phyloP scores from a whole-genome alignment of 192 early-diverging fungal genomes.

The Geranomyces michiganensis region DNA sequence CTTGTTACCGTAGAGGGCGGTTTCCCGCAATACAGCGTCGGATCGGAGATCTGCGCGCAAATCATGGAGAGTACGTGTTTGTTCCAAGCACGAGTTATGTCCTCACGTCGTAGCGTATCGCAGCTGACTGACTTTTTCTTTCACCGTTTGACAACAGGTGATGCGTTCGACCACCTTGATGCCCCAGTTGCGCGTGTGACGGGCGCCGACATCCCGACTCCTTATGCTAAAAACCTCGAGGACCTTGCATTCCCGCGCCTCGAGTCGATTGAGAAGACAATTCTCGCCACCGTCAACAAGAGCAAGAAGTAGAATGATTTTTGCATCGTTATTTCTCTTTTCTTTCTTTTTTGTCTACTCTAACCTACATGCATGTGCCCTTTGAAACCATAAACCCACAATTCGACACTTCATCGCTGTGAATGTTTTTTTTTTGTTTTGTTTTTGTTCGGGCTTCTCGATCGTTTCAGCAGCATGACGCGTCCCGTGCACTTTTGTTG shows the following conservation, averaged over 20 bases:
- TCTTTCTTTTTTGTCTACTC: no score
- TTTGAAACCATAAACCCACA: no score
- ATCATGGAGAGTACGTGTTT: conserved; percentile 83
- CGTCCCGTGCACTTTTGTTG: no score
- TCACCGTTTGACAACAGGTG: conserved; percentile 44
- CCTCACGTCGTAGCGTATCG: neutral
- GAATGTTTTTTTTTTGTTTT: no score
- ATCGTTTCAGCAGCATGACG: no score
- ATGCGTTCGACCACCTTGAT: conserved; percentile 95
- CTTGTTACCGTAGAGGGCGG: conserved; percentile 95
- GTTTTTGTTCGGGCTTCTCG: no score
- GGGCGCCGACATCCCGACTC: conserved; percentile 97
- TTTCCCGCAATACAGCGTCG: conserved; percentile 93
- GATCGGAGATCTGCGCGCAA: conserved; percentile 92
- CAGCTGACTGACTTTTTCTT: conserved; percentile 12
- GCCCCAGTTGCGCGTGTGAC: conserved; percentile 91
- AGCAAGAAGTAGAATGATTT: conserved; percentile 28
- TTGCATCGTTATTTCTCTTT: no score
- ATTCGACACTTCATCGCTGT: no score
- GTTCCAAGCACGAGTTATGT: neutral
- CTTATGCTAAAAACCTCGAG: conserved; percentile 96
- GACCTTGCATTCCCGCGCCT: conserved; percentile 80
- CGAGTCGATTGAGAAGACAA: conserved; percentile 80
- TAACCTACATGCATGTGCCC: no score
- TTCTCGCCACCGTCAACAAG: conserved; percentile 65